Conservation (phyloP, 352 stramenopile genomes). For the Phytophthora litchii region DNA sequence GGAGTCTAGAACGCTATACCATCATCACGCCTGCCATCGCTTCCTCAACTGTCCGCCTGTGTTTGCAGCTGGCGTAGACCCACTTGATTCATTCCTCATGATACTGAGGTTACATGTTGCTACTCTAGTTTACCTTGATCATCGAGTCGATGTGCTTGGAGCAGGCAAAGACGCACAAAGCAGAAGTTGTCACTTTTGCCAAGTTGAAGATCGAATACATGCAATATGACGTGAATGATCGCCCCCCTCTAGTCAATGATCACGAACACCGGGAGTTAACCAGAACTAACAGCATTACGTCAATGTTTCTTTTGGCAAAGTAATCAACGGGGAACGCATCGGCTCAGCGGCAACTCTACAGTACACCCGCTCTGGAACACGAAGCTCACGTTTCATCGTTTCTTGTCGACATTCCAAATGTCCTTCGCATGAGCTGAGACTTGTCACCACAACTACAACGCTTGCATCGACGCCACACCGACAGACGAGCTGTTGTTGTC, state of each 20-base stretch:
- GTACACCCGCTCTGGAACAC: too few species aligned
- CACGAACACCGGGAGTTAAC: conserved; percentile 32
- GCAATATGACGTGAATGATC: not conserved
- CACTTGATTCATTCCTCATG: conserved; percentile 29
- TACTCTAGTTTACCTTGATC: conserved; percentile 3
- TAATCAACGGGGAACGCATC: conserved; percentile 15
- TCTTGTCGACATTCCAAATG: too few species aligned
- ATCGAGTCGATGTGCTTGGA: not conserved
- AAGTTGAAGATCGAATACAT: conserved; percentile 15
- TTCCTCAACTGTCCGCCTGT: too few species aligned
- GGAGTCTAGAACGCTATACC: not conserved
- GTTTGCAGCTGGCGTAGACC: not conserved
- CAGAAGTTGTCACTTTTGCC: conserved; percentile 5
- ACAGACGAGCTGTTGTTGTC: conserved; percentile 6
- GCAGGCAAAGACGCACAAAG: conserved; percentile 13
- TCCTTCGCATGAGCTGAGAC: too few species aligned
- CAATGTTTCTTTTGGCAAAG: not conserved
- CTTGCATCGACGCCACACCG: conserved; percentile 1
- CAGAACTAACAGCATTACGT: not conserved
- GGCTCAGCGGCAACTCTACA: conserved; percentile 1
- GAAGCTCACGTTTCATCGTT: too few species aligned
- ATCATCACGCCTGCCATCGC: too few species aligned
- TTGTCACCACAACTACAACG: not conserved
- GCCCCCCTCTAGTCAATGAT: too few species aligned
- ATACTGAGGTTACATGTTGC: not conserved